Conservation (phyloP, 139 green algal species). For the Desmodesmus armatus region DNA sequence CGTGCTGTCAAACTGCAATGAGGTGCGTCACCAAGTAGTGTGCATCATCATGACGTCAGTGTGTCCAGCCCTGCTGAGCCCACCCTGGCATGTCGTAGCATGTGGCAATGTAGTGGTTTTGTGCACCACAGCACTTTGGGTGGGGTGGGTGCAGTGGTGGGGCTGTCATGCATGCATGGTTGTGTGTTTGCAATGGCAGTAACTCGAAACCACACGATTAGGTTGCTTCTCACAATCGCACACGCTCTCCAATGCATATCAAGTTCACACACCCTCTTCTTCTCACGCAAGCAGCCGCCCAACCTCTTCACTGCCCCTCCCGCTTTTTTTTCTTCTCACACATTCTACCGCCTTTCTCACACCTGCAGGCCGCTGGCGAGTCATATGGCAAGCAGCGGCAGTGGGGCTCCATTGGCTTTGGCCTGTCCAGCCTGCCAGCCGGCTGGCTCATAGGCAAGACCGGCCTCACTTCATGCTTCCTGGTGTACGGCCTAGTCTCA, state of each 20-base stretch:
- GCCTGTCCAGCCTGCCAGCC: conserved; percentile 17
- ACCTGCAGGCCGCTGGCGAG: conserved; percentile 45
- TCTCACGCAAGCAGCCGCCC: not conserved
- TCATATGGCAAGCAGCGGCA: conserved; percentile 59
- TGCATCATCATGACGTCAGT: not conserved
- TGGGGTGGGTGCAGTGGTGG: too few relatives aligned
- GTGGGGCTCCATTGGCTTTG: conserved; percentile 51
- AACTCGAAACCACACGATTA: too few relatives aligned
- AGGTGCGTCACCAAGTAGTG: conserved; percentile 33
- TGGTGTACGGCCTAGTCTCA: conserved; percentile 27
- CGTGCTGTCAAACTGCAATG: conserved; percentile 48
- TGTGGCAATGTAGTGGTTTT: too few relatives aligned
- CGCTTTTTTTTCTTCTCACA: not conserved
- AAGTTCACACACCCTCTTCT: not conserved
- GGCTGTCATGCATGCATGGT: too few relatives aligned
- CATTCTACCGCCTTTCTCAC: not conserved
- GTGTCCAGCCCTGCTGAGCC: not conserved
- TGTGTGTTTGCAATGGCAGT: too few relatives aligned
- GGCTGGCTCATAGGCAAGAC: conserved; percentile 37
- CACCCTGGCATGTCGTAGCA: not conserved
- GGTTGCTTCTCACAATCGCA: too few relatives aligned
- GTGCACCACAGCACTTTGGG: too few relatives aligned
- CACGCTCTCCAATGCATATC: not conserved
- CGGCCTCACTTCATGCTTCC: conserved; percentile 45
- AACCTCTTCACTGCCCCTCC: not conserved